Evolutionary conservation across 495 filamentous ascomycete species (phyloP), one percentile per base, ranked within the genome.

Genomic region (Rostrohypoxylon terebratum): DNA sequence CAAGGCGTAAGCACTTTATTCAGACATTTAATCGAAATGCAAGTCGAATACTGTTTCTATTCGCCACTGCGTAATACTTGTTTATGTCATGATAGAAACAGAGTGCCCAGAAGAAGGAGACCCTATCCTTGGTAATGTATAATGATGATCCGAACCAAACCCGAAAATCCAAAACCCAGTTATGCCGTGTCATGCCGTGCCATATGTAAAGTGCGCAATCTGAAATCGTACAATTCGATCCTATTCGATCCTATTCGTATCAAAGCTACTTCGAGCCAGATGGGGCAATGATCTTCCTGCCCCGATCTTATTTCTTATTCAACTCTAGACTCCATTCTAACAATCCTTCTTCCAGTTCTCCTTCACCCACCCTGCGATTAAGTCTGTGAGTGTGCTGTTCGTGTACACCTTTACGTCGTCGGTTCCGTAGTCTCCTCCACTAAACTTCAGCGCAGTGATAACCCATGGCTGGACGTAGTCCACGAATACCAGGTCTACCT

Each of bases 391-490:
- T 2, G 87, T 91, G 4, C 87, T 87, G 14, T 88, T 83, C 77
- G 92, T 86, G 75, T 93, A 97, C 23, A 80, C 76, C 66, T 84
- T 80, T 16, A 93, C 91, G 73, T 92, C 85, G 3, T 86, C 81
- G 25, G 79, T 79, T 20, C 74, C 76, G 64, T 92, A 92, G 11
- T 86, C 83, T 33, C 91, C 82, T 0, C 91, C 90, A 16, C 87
- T 84, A 75, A 92, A 91, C 68, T 82, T 81, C 44, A 97, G 81
- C 18, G 92, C 96, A 2, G 91, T 77, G 48, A 94, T 75, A 55
- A 98, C 82, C 84, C 90, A 93, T 40, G 87, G 86, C 79, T 97
- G 86, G 55, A 98, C 91, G 71, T 98, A 99, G 73, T 97, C 94
- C 51, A 95, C 85, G 77, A 96, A 99, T 21, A 98, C 90, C 4